These are phyloP conservation scores for Cystofilobasidium capitatum DNA, from an alignment of 768 basidiomycete species.

Conservation along the genomic window DNA sequence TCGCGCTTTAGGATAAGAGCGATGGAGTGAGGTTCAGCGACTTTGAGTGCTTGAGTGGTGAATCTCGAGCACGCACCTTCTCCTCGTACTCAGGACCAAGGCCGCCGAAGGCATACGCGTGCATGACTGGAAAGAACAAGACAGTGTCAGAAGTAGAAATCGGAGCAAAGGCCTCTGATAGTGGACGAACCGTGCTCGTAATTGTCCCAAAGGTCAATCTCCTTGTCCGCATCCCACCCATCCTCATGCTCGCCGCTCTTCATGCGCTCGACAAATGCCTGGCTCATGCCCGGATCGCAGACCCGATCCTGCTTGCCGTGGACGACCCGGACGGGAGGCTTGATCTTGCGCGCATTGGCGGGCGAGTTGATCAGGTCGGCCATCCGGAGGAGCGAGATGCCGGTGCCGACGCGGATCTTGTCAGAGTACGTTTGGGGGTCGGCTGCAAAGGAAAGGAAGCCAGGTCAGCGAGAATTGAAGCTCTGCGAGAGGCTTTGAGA, in stretches of 20 bases:
- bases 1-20: neutral
- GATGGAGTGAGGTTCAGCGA: neutral
- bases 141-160: constrained; percentile 32
- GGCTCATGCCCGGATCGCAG: constrained; percentile 36
- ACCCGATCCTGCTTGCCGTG: constrained; percentile 40
- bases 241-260: constrained; percentile 7
- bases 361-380: constrained; percentile 29
- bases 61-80: constrained; percentile 3
- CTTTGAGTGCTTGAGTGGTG: neutral
- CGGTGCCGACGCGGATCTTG: constrained; percentile 39
- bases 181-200: constrained; percentile 39
- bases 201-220: constrained; percentile 40
- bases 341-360: neutral
- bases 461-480: neutral
- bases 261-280: constrained; percentile 36
- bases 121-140: neutral
- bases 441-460: constrained; percentile 7
- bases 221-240: constrained; percentile 35
- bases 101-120: constrained; percentile 6
- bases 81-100: neutral
- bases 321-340: constrained; percentile 39
- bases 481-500: constrained; percentile 25
- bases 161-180: neutral
- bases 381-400: constrained; percentile 38
- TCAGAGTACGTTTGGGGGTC: constrained; percentile 40